Conservation (phyloP, 805 yeast species). For the Blastobotrys chiropterorum region DNA sequence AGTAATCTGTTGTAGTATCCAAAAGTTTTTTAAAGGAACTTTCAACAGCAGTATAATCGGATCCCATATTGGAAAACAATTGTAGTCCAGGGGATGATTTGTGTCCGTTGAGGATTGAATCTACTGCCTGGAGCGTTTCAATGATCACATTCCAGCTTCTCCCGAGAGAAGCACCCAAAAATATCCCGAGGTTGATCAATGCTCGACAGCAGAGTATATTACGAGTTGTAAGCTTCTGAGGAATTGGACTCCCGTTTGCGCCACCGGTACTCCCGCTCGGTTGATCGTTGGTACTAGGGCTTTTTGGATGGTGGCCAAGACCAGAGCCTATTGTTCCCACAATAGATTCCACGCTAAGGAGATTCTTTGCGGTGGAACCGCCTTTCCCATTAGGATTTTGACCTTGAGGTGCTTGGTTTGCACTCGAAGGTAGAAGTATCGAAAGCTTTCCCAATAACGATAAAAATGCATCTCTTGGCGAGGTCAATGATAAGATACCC, state of each 20-base stretch:
- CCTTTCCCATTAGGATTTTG: background rate
- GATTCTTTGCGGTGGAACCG: slow-evolving; percentile 1
- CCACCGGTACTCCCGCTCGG: slow-evolving; percentile 32
- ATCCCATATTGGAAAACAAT: slow-evolving; percentile 37
- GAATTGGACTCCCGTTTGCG: background rate
- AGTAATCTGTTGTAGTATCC: slow-evolving; percentile 55
- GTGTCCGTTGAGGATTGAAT: slow-evolving; percentile 15
- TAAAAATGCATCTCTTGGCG: slow-evolving; percentile 52
- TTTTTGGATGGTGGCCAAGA: background rate
- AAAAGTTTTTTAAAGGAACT: slow-evolving; percentile 51
- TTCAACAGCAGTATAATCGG: slow-evolving; percentile 40
- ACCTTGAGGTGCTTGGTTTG: too few species aligned
- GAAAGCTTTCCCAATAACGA: slow-evolving; percentile 28
- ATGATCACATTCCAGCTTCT: slow-evolving; percentile 59
- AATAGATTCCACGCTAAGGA: slow-evolving; percentile 16
- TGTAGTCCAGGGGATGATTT: background rate
- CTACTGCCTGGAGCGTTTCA: slow-evolving; percentile 41
- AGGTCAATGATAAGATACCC: slow-evolving; percentile 58
- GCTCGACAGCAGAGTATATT: slow-evolving; percentile 77
- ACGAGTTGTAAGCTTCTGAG: slow-evolving; percentile 26
- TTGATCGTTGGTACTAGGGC: slow-evolving; percentile 1
- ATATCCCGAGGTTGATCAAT: slow-evolving; percentile 63
- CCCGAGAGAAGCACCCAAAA: slow-evolving; percentile 70
- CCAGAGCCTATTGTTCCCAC: slow-evolving; percentile 21
- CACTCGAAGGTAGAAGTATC: slow-evolving; percentile 10